These are phyloP conservation scores for Cytospora paraplurivora DNA, from an alignment of 2,329 filamentous ascomycete genomes.

Conservation along the genomic window DNA sequence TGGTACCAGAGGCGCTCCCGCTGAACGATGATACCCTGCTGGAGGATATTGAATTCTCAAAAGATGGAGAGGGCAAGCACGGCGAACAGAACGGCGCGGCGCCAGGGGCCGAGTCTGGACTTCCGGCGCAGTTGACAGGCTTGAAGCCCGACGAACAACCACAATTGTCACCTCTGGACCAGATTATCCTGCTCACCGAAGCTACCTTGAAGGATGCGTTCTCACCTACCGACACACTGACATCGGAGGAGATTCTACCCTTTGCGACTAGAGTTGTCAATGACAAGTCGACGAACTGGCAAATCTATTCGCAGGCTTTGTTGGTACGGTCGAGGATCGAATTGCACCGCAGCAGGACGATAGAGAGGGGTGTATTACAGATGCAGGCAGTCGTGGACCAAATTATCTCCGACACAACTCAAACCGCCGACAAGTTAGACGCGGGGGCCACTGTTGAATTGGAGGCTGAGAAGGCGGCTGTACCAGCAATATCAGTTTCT, in stretches of 20 bases:
- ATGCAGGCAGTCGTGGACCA: slow-evolving; percentile 95
- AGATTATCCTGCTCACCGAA: slow-evolving; percentile 86
- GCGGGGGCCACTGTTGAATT: neutral
- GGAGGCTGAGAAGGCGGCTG: slow-evolving; percentile 32
- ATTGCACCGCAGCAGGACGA: slow-evolving; percentile 79
- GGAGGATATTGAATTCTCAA: slow-evolving; percentile 80
- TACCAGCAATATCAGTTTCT: slow-evolving; percentile 22
- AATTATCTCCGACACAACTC: slow-evolving; percentile 80
- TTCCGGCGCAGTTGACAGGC: slow-evolving; percentile 64
- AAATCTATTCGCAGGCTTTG: slow-evolving; percentile 92
- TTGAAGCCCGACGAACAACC: slow-evolving; percentile 82
- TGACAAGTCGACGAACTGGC: slow-evolving; percentile 94
- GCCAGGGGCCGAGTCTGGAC: slow-evolving; percentile 34
- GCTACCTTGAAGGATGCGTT: slow-evolving; percentile 86
- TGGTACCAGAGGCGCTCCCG: slow-evolving; percentile 67
- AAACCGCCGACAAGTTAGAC: neutral
- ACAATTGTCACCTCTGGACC: slow-evolving; percentile 78
- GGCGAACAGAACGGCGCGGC: slow-evolving; percentile 38
- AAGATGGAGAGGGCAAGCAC: slow-evolving; percentile 47
- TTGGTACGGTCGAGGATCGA: slow-evolving; percentile 90
- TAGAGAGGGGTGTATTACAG: slow-evolving; percentile 87
- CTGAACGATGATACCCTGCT: slow-evolving; percentile 93
- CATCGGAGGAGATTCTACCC: slow-evolving; percentile 88
- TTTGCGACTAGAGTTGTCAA: slow-evolving; percentile 87
- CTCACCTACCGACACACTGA: slow-evolving; percentile 80